Percentiles rank a stretch among this genome's conserved stretches.
Evolutionary conservation across 176 grass and related monocot species (phyloP).

Genomic region (Typha latifolia): DNA sequence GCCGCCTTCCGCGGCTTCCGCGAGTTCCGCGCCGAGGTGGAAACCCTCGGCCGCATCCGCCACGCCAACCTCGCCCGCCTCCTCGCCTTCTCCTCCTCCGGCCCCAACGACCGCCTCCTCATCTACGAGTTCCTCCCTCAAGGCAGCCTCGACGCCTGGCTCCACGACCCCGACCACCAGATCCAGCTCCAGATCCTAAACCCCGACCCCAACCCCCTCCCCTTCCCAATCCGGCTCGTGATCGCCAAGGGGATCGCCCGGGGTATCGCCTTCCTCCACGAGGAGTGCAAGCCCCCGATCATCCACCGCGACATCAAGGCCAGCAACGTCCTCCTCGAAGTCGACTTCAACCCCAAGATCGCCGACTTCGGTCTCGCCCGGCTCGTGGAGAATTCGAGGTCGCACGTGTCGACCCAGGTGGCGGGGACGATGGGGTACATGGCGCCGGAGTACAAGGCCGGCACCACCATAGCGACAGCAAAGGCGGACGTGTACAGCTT

Average conservation of each 20-base stretch:
- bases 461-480: slow-evolving; percentile 25
- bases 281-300: slow-evolving; percentile 41
- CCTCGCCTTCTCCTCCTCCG: slow-evolving; percentile 64
- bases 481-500: slow-evolving; percentile 79
- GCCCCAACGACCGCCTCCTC: slow-evolving; percentile 46
- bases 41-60: slow-evolving; percentile 54
- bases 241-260: slow-evolving; percentile 43
- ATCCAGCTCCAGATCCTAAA: slow-evolving; percentile 4
- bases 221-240: slow-evolving; percentile 39
- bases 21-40: slow-evolving; percentile 81
- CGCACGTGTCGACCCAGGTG: slow-evolving; percentile 64
- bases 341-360: slow-evolving; percentile 56
- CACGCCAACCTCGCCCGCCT: slow-evolving; percentile 70
- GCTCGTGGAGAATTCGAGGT: slow-evolving; percentile 28
- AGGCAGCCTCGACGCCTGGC: slow-evolving; percentile 73
- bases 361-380: slow-evolving; percentile 79
- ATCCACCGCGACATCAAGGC: slow-evolving; percentile 87
- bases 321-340: slow-evolving; percentile 72
- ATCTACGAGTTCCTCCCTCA: slow-evolving; percentile 82
- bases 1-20: slow-evolving; percentile 42
- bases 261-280: slow-evolving; percentile 76
- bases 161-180: slow-evolving; percentile 33
- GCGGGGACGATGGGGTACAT: slow-evolving; percentile 89
- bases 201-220: slow-evolving; percentile 6
- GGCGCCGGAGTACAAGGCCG: slow-evolving; percentile 51